phyloP scores from a whole-genome alignment of 1,284 basidiomycete species.

The Irpex lacteus region DNA sequence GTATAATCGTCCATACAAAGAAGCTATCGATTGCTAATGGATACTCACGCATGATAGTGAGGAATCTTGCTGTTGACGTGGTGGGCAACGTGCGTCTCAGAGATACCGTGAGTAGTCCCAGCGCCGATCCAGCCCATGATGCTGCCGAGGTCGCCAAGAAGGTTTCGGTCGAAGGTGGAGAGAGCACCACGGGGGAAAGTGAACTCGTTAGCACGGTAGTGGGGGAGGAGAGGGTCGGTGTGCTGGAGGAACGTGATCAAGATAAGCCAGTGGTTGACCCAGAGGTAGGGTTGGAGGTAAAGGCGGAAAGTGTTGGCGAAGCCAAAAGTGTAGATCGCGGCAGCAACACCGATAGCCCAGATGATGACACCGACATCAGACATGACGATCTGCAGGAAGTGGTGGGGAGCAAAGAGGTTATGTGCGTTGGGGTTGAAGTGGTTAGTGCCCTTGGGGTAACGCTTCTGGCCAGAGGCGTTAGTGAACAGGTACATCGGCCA shows the following conservation, averaged over 20 bases:
- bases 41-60: conserved; percentile 76
- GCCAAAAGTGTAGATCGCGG: conserved; percentile 64
- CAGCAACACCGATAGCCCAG: conserved; percentile 63
- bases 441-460: conserved; percentile 83
- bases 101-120: conserved; percentile 83
- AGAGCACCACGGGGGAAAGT: conserved; percentile 96
- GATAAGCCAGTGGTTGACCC: conserved; percentile 89
- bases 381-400: conserved; percentile 75
- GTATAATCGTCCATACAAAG: not conserved
- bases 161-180: conserved; percentile 87
- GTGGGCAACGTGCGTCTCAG: conserved; percentile 91
- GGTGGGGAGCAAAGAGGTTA: conserved; percentile 84
- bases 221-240: conserved; percentile 92
- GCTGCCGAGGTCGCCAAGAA: conserved; percentile 78
- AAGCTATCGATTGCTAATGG: not conserved
- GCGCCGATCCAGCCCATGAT: conserved; percentile 78
- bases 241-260: conserved; percentile 96
- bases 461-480: conserved; percentile 88
- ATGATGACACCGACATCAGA: conserved; percentile 85
- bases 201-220: conserved; percentile 91
- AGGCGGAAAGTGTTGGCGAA: conserved; percentile 77
- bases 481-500: conserved; percentile 87
- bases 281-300: conserved; percentile 91
- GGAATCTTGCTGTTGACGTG: conserved; percentile 93
- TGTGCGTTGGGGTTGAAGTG: conserved; percentile 83